Conservation (phyloP, 768 basidiomycete species). For the Naematelia aurantialba region DNA sequence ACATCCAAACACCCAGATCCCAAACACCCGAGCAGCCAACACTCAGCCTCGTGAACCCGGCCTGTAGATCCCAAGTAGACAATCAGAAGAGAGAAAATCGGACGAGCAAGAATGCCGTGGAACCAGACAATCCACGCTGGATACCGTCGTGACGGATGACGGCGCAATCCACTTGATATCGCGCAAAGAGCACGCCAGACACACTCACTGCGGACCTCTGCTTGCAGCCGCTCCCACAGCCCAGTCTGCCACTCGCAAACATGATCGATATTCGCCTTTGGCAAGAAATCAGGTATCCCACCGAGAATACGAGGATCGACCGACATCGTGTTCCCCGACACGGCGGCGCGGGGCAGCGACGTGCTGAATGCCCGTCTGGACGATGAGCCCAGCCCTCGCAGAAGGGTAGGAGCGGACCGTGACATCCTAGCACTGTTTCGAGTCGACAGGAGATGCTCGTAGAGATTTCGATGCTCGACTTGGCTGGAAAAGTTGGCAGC, state of each 20-base stretch:
- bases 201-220: slow-evolving; percentile 45
- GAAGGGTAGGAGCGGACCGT: background rate
- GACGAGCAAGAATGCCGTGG: too few species aligned
- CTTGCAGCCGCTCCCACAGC: slow-evolving; percentile 43
- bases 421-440: background rate
- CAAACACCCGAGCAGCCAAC: background rate
- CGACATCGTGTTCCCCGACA: slow-evolving; percentile 21
- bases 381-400: background rate
- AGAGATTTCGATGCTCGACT: too few species aligned
- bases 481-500: background rate
- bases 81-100: too few species aligned
- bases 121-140: too few species aligned
- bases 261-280: slow-evolving; percentile 32
- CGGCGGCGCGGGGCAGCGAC: slow-evolving; percentile 5
- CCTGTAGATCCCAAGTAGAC: too few species aligned
- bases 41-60: too few species aligned
- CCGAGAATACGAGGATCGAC: slow-evolving; percentile 33
- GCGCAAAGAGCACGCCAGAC: background rate
- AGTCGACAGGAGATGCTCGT: too few species aligned
- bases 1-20: background rate
- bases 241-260: slow-evolving; percentile 44
- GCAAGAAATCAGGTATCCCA: slow-evolving; percentile 33
- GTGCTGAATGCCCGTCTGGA: background rate
- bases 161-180: background rate
- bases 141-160: too few species aligned